These are phyloP conservation scores for Tuber brumale DNA, from an alignment of 495 filamentous ascomycete species.

Conservation along the genomic window DNA sequence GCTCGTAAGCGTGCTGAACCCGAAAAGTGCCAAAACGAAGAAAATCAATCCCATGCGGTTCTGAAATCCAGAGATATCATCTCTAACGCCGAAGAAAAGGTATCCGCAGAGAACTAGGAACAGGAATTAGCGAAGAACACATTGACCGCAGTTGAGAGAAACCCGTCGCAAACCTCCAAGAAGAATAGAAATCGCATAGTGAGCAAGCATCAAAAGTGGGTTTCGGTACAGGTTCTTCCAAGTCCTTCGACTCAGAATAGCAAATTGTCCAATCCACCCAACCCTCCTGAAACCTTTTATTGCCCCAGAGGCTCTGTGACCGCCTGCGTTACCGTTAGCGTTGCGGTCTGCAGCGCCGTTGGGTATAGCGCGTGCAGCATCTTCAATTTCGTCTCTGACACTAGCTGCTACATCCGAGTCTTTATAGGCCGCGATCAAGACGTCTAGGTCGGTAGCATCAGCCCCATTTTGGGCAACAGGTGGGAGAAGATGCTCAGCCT, in stretches of 20 bases:
- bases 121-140: constrained; percentile 2
- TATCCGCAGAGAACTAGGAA: constrained; percentile 72
- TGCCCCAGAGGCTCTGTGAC: constrained; percentile 42
- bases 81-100: constrained; percentile 91
- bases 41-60: constrained; percentile 98
- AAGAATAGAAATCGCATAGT: constrained; percentile 97
- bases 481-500: constrained; percentile 65
- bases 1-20: constrained; percentile 90
- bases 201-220: constrained; percentile 96
- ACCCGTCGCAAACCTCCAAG: constrained; percentile 50
- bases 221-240: constrained; percentile 98
- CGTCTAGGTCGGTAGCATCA: constrained; percentile 68
- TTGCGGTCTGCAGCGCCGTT: constrained; percentile 66
- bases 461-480: constrained; percentile 55
- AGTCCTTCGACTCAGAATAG: constrained; percentile 80
- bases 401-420: constrained; percentile 69
- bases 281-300: constrained; percentile 78
- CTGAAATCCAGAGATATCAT: constrained; percentile 95
- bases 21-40: constrained; percentile 91
- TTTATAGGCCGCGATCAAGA: constrained; percentile 66
- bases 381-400: constrained; percentile 74
- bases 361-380: constrained; percentile 56
- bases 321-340: constrained; percentile 44
- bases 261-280: constrained; percentile 70
- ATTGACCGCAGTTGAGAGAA: not conserved